A percentile compares a stretch with the other conserved stretches of the same genome.
phyloP scores from a whole-genome alignment of 2,329 filamentous ascomycete genomes.

The Trichocomaceae sp. region DNA sequence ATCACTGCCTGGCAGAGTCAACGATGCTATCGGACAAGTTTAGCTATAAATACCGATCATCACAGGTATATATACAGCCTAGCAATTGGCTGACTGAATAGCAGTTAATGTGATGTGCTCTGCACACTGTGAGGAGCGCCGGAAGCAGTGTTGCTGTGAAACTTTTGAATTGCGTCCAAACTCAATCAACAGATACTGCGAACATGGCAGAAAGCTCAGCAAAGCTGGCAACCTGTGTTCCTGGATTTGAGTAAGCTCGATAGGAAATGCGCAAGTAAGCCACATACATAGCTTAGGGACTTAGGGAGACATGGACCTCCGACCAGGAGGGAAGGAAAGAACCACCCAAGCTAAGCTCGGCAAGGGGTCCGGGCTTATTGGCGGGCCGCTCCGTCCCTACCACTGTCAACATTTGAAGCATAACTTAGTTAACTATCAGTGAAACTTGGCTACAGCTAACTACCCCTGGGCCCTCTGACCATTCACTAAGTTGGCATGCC shows the following conservation, averaged over 20 bases:
- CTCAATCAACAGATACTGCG: not conserved
- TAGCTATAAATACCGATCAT: not conserved
- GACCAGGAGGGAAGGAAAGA: not conserved
- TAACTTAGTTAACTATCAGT: too few relatives aligned
- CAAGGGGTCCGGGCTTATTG: not conserved
- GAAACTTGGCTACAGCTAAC: too few relatives aligned
- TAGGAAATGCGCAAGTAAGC: not conserved
- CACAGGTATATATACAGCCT: not conserved
- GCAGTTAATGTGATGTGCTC: not conserved
- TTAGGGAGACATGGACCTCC: not conserved
- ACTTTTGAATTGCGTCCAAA: not conserved
- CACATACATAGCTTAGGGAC: not conserved
- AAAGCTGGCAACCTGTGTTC: not conserved
- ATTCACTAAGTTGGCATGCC: not conserved
- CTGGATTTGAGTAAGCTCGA: not conserved
- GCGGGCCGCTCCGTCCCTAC: too few relatives aligned
- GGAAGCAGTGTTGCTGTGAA: not conserved
- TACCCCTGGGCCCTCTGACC: not conserved
- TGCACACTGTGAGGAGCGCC: not conserved
- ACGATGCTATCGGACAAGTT: not conserved
- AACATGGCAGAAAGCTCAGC: not conserved
- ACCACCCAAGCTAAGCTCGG: not conserved
- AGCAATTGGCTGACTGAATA: not conserved
- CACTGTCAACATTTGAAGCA: too few relatives aligned
- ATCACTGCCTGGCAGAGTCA: not conserved